Percentiles rank a stretch among this genome's conserved stretches.
These are phyloP conservation scores for Melanomma pulvis-pyrius DNA, from an alignment of 495 filamentous ascomycete species.

Conservation along the genomic window DNA sequence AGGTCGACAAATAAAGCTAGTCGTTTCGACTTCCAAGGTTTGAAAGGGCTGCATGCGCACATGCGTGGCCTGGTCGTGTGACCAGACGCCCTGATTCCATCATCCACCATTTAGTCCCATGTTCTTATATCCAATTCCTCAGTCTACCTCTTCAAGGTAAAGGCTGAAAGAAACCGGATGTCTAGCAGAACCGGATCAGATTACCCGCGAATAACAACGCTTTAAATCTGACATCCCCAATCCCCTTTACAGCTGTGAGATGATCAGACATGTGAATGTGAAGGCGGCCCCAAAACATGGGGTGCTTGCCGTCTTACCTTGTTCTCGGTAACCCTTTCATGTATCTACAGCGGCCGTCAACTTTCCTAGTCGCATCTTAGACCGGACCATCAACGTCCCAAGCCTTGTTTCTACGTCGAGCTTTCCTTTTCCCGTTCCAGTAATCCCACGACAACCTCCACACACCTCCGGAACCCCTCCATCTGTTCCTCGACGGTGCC, in stretches of 20 bases:
- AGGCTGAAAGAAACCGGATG: too few relatives aligned
- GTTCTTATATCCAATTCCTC: not conserved
- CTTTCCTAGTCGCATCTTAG: too few relatives aligned
- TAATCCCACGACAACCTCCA: conserved; percentile 66
- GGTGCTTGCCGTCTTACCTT: not conserved
- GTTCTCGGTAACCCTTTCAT: not conserved
- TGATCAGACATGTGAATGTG: not conserved
- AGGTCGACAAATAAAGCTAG: not conserved
- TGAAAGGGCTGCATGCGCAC: not conserved
- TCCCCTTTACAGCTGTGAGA: not conserved
- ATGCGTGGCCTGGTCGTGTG: not conserved
- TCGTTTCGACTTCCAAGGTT: too few relatives aligned
- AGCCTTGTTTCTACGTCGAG: too few relatives aligned
- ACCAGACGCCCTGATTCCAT: not conserved
- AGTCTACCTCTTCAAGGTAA: too few relatives aligned
- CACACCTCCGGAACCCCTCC: conserved; percentile 76
- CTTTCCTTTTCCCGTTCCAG: conserved; percentile 44
- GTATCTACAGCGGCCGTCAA: not conserved
- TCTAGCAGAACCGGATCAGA: too few relatives aligned
- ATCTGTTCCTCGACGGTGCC: conserved; percentile 90
- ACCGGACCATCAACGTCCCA: too few relatives aligned
- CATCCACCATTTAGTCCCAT: not conserved
- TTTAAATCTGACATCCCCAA: not conserved
- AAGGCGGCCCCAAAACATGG: not conserved
- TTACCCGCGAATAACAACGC: not conserved